Percentiles rank a stretch among this genome's conserved stretches.
These are phyloP conservation scores for Trametes cubensis DNA, from an alignment of 768 basidiomycete genomes.

Conservation along the genomic window DNA sequence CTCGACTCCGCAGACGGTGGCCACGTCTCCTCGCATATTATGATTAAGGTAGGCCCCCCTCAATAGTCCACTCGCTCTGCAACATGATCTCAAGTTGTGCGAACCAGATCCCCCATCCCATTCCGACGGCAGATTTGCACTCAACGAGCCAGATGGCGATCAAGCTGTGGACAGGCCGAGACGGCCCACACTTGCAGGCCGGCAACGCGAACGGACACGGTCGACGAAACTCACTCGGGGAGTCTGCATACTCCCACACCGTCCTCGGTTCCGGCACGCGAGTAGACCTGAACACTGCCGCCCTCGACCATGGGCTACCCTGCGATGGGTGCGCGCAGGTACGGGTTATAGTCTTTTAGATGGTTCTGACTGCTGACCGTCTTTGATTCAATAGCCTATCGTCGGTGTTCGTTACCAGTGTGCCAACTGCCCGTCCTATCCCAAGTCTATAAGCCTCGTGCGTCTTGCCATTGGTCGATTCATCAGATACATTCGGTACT, in stretches of 20 bases:
- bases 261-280: slow-evolving; percentile 54
- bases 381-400: slow-evolving; percentile 53
- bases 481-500: not conserved
- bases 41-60: slow-evolving; percentile 75
- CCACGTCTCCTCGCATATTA: slow-evolving; percentile 83
- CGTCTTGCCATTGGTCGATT: slow-evolving; percentile 26
- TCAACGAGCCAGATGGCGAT: slow-evolving; percentile 75
- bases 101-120: slow-evolving; percentile 81
- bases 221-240: slow-evolving; percentile 56
- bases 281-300: slow-evolving; percentile 14
- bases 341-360: slow-evolving; percentile 23
- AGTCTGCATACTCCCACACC: slow-evolving; percentile 67
- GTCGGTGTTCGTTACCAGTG: slow-evolving; percentile 86
- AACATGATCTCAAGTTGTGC: not conserved
- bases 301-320: slow-evolving; percentile 57
- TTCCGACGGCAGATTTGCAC: slow-evolving; percentile 73
- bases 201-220: slow-evolving; percentile 42
- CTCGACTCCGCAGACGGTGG: slow-evolving; percentile 76
- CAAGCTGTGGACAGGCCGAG: slow-evolving; percentile 74
- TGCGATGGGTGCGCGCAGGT: slow-evolving; percentile 69
- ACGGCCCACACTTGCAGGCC: slow-evolving; percentile 63
- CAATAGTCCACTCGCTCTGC: not conserved
- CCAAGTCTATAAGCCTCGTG: slow-evolving; percentile 75
- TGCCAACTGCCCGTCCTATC: slow-evolving; percentile 80
- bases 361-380: not conserved